phyloP scores from a whole-genome alignment of 2,329 filamentous ascomycete species.

The Calonectria ilicicola region DNA sequence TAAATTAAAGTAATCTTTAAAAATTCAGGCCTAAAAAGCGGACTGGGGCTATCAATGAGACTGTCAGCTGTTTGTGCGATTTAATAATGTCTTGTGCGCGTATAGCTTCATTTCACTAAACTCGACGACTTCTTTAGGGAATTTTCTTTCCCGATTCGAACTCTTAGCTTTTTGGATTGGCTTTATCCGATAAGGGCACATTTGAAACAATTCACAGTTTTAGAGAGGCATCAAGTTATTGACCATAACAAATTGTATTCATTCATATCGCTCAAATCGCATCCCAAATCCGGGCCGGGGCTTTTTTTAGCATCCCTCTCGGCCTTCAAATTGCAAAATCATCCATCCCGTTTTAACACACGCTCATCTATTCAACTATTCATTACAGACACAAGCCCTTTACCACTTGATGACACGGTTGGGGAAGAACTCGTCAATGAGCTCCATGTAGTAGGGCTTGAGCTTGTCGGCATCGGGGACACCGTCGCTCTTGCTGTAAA shows the following conservation, averaged over 20 bases:
- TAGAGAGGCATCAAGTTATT: background rate
- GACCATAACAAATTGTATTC: constrained; percentile 14
- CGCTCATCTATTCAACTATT: constrained; percentile 1
- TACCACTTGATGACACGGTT: constrained; percentile 54
- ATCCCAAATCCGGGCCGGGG: constrained; percentile 13
- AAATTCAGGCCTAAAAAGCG: no score
- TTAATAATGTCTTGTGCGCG: no score
- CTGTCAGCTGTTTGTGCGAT: no score
- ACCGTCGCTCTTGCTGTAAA: constrained; percentile 92
- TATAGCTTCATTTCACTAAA: no score
- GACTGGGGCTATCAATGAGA: no score
- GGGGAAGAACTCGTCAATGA: constrained; percentile 58
- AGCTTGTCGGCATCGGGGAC: constrained; percentile 81
- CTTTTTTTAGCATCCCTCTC: background rate
- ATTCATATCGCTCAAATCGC: constrained; percentile 26
- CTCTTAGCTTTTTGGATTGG: no score
- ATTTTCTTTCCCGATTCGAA: no score
- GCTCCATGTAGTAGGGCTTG: constrained; percentile 66
- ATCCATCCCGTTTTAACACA: constrained; percentile 11
- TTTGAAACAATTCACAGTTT: background rate
- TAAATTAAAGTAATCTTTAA: no score
- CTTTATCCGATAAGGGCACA: background rate
- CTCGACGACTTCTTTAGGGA: no score
- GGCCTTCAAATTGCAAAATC: constrained; percentile 20
- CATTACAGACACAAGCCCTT: background rate